Conservation (phyloP, 2,329 filamentous ascomycete genomes). For the Ophiosphaerella korrae region DNA sequence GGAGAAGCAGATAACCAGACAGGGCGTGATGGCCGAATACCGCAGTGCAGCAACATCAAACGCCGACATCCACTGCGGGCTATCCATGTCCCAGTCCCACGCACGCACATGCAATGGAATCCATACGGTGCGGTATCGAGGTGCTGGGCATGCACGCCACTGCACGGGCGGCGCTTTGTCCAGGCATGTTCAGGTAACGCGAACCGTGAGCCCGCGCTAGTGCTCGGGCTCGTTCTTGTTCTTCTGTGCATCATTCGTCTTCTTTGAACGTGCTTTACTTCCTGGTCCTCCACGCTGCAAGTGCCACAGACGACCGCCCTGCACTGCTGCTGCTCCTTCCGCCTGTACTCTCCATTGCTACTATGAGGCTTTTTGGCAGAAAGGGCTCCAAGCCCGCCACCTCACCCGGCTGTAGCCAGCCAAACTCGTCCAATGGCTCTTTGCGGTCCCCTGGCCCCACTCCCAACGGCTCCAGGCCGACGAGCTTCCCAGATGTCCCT, state of each 20-base stretch:
- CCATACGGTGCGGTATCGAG: no score
- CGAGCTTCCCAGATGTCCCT: conserved; percentile 72
- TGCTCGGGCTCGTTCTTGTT: conserved; percentile 2
- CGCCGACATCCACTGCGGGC: no score
- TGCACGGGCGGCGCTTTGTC: no score
- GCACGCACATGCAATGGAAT: no score
- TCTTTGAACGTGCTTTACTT: conserved; percentile 12
- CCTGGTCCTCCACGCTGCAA: conserved; percentile 1
- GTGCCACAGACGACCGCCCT: conserved; percentile 1
- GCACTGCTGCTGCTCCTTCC: background rate
- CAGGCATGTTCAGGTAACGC: no score
- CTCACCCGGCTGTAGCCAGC: conserved; percentile 44
- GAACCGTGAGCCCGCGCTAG: no score
- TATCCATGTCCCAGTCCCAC: no score
- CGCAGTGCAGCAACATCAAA: no score
- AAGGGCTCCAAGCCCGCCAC: conserved; percentile 52
- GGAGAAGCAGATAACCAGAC: no score
- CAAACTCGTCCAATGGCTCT: conserved; percentile 54
- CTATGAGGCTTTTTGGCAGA: conserved; percentile 60
- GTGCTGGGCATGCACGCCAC: no score
- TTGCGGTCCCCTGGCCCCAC: conserved; percentile 56
- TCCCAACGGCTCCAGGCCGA: conserved; percentile 46
- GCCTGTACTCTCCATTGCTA: conserved; percentile 11
- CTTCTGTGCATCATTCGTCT: conserved; percentile 29
- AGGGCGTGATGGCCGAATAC: no score